Percentiles rank a stretch among this genome's conserved stretches.
These are phyloP conservation scores for Aspergillus coremiiformis DNA, from an alignment of 495 filamentous ascomycete genomes.

Conservation along the genomic window DNA sequence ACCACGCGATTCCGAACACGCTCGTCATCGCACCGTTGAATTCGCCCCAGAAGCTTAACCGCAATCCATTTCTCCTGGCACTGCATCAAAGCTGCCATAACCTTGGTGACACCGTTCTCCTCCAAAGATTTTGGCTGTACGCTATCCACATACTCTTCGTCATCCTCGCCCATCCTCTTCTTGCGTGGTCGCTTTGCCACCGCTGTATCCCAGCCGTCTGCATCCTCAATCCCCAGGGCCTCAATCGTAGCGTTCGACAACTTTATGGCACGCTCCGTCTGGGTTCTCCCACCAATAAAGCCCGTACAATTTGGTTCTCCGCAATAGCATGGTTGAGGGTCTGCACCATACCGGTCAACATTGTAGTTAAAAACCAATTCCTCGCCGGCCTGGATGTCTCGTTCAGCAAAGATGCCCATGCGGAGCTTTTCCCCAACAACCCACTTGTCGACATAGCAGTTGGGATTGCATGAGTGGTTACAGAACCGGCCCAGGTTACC, in stretches of 20 bases:
- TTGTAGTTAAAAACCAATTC: conserved; percentile 99
- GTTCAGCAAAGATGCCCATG: conserved; percentile 97
- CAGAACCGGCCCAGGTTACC: conserved; percentile 95
- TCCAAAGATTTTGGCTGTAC: conserved; percentile 76
- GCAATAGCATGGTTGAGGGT: conserved; percentile 95
- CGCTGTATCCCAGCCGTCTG: conserved; percentile 82
- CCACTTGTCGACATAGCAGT: conserved; percentile 99
- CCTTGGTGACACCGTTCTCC: conserved; percentile 85
- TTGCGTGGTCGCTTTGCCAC: conserved; percentile 83
- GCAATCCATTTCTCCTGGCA: conserved; percentile 99
- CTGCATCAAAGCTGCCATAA: conserved; percentile 98
- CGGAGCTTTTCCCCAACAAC: conserved; percentile 96
- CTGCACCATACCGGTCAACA: conserved; percentile 93
- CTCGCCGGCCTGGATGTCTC: conserved; percentile 78
- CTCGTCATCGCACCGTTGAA: conserved; percentile 86
- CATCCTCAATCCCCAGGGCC: conserved; percentile 91
- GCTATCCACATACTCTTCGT: conserved; percentile 94
- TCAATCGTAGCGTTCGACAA: conserved; percentile 85
- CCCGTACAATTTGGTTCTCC: conserved; percentile 91
- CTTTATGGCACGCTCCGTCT: conserved; percentile 92
- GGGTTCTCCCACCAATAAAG: conserved; percentile 94
- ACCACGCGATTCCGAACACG: conserved; percentile 81
- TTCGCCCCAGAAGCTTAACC: conserved; percentile 84
- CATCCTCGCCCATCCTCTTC: conserved; percentile 90
- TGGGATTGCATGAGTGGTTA: conserved; percentile 98